These are phyloP conservation scores for Arthroderma uncinatum DNA, from an alignment of 2,329 filamentous ascomycete species.

Conservation along the genomic window DNA sequence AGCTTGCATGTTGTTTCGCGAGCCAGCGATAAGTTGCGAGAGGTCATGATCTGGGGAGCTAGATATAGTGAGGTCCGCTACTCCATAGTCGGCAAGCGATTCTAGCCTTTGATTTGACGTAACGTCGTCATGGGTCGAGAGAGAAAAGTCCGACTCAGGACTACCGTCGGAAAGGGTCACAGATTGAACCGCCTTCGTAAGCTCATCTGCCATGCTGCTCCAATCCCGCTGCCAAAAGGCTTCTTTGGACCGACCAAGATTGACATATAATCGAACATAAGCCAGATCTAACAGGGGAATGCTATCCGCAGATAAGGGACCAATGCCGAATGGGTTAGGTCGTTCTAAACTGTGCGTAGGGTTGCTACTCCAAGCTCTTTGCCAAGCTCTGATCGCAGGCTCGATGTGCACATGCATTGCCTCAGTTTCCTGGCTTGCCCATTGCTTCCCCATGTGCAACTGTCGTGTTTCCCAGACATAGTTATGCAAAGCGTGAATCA, in stretches of 20 bases:
- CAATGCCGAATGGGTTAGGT: constrained; percentile 70
- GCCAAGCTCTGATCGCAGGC: constrained; percentile 87
- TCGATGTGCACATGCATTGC: constrained; percentile 95
- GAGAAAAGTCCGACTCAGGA: constrained; percentile 21
- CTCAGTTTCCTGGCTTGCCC: constrained; percentile 86
- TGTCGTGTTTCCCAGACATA: constrained; percentile 98
- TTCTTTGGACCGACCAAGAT: constrained; percentile 83
- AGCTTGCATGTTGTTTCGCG: constrained; percentile 29
- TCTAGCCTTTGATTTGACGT: constrained; percentile 22
- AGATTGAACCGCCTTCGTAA: constrained; percentile 66
- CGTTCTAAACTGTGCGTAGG: constrained; percentile 72
- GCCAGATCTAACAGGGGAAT: constrained; percentile 85
- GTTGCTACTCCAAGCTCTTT: constrained; percentile 80
- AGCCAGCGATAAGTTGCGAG: constrained; percentile 23
- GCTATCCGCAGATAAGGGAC: constrained; percentile 77
- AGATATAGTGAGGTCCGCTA: constrained; percentile 28
- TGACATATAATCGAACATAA: constrained; percentile 85
- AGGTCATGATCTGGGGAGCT: constrained; percentile 28
- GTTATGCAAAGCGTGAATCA: constrained; percentile 92
- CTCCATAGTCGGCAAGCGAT: constrained; percentile 28
- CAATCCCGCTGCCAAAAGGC: constrained; percentile 91
- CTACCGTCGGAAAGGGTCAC: constrained; percentile 54
- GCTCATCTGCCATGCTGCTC: constrained; percentile 78
- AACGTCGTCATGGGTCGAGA: constrained; percentile 21
- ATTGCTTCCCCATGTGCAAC: constrained; percentile 73